Base-by-base conservation (phyloP, 2,329 filamentous ascomycete species). In the Atkinsonella hypoxylon region DNA sequence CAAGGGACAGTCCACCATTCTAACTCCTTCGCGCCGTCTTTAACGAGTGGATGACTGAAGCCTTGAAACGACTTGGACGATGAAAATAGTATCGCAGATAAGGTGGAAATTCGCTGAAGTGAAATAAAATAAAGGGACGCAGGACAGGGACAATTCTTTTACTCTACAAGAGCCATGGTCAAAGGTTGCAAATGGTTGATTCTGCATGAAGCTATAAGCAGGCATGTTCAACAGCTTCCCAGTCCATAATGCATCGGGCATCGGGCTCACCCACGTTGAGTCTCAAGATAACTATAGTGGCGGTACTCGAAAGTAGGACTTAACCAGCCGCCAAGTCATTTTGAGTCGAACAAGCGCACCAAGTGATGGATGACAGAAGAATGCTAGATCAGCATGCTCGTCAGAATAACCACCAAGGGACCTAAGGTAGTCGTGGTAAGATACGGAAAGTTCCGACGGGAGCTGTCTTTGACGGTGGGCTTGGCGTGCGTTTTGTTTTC, bases 1-100 rank as follows among this genome's bases (percentile, higher is more conserved):
- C 66, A 65, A 1, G 67, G 64, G 43, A 66, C 61, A 1, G 62
- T 69, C 48, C 59, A 56, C 17, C 41, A 56, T 5, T 70, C 73
- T 53, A 70, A 73, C 53, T 66, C 69, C 62, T 3, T 59, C 2
- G 31, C 45, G 31, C 15, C 8, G 49, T 44, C 18, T 45, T 45
- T 11, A 52, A 57, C 26, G 54, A 53, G 1, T 18, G 9, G 3
- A 49, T 57, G 3, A 30, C 47, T 15, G 30, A 41, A 11, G 54
- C 54, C 3, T 47, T 58, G 1, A 32, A 36, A 1, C 49, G 52
- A 13, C 55, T 58, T 18, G 51, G 45, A 5, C 49, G 57, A 3
- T 51, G 40, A 47, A 38, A 15, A 39, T 5, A 44, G 53, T 18
- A 49, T 45, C 3, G 51, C n/a, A n/a, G 58, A 17, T 50, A 55